These are phyloP conservation scores for Coprinopsis cinerea DNA, from an alignment of 768 basidiomycete genomes.

Conservation along the genomic window DNA sequence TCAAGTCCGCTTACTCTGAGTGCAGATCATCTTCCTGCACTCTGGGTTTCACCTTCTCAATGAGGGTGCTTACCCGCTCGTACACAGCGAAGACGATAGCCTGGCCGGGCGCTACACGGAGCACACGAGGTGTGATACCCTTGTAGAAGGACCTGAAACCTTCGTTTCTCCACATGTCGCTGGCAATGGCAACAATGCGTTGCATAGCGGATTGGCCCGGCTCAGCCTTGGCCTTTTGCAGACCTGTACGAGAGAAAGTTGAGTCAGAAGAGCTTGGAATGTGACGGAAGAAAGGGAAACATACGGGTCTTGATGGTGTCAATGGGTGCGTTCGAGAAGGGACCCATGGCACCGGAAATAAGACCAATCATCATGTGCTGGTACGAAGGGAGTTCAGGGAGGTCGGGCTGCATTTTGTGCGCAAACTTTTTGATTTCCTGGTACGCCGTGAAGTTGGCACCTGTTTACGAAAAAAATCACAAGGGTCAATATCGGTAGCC, in stretches of 20 bases:
- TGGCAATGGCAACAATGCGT: slow-evolving; percentile 73
- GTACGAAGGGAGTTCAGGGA: slow-evolving; percentile 80
- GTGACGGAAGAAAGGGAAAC: slow-evolving; percentile 17
- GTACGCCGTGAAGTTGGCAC: slow-evolving; percentile 97
- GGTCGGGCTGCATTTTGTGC: slow-evolving; percentile 70
- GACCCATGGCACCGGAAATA: slow-evolving; percentile 96
- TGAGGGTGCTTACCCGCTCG: slow-evolving; percentile 71
- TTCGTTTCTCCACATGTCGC: slow-evolving; percentile 90
- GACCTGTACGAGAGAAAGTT: slow-evolving; percentile 40
- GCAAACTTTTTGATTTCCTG: slow-evolving; percentile 91
- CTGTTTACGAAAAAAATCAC: slow-evolving; percentile 23
- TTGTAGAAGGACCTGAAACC: slow-evolving; percentile 93
- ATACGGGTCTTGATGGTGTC: slow-evolving; percentile 92
- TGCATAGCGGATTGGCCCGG: slow-evolving; percentile 74
- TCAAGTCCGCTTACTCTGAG: slow-evolving; percentile 39
- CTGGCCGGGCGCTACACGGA: slow-evolving; percentile 94
- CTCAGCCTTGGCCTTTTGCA: slow-evolving; percentile 76
- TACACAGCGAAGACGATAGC: slow-evolving; percentile 98
- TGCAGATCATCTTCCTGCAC: slow-evolving; percentile 55
- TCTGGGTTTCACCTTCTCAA: slow-evolving; percentile 62
- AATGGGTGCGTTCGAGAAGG: slow-evolving; percentile 95
- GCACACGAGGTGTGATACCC: slow-evolving; percentile 93
- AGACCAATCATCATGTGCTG: slow-evolving; percentile 95
- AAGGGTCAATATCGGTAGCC: no score
- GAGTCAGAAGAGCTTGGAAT: neutral